Conservation (phyloP, 345 rosid genomes). For the Melaleuca alternifolia region DNA sequence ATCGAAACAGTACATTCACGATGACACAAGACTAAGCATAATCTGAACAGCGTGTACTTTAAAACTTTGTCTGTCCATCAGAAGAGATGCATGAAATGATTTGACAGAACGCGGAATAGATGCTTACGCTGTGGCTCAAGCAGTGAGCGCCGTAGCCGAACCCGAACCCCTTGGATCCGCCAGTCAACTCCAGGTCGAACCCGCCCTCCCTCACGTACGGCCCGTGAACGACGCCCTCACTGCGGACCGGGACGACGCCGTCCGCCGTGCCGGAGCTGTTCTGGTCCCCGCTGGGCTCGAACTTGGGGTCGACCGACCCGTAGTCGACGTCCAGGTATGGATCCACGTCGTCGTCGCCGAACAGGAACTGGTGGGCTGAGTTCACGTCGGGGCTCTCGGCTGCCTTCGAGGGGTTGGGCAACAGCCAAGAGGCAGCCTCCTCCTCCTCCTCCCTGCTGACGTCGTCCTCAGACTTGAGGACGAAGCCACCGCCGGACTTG, state of each 20-base stretch:
- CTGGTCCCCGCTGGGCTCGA: conserved; percentile 52
- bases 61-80: background rate
- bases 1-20: background rate
- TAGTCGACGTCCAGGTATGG: conserved; percentile 74
- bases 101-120: background rate
- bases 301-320: conserved; percentile 43
- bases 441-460: conserved; percentile 84
- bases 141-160: conserved; percentile 34
- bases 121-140: conserved; percentile 63
- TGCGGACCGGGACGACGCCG: background rate
- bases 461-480: conserved; percentile 30
- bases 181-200: conserved; percentile 49
- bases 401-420: conserved; percentile 51
- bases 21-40: background rate
- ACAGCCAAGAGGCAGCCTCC: conserved; percentile 78
- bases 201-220: conserved; percentile 27
- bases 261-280: conserved; percentile 47
- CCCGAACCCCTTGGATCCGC: conserved; percentile 35
- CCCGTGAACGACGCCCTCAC: conserved; percentile 11
- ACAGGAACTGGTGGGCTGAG: conserved; percentile 47
- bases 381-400: conserved; percentile 48
- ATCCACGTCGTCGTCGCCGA: conserved; percentile 45
- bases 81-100: background rate
- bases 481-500: conserved; percentile 28
- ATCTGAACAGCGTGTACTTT: background rate